These are phyloP conservation scores for Monosporozyma yasuniensis DNA, from an alignment of 805 yeast genomes.

Conservation along the genomic window DNA sequence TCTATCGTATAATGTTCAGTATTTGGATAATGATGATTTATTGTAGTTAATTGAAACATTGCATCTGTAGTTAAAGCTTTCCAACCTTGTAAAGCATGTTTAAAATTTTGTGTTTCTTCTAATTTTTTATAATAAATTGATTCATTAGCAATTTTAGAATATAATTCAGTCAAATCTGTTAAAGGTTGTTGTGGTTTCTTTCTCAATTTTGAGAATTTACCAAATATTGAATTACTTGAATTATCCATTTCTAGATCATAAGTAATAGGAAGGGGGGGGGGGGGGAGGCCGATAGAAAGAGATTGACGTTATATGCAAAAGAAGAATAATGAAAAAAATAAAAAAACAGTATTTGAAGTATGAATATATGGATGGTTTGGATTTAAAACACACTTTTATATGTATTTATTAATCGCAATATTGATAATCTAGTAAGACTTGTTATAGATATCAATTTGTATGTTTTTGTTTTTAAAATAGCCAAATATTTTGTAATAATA, in stretches of 20 bases:
- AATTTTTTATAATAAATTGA: conserved; percentile 48
- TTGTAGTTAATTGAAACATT: conserved; percentile 43
- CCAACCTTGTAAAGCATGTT: conserved; percentile 64
- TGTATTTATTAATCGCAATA: too few relatives aligned
- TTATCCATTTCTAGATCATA: conserved; percentile 7
- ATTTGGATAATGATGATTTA: conserved; percentile 37
- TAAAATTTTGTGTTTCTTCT: conserved; percentile 46
- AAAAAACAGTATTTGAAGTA: too few relatives aligned
- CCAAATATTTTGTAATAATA: too few relatives aligned
- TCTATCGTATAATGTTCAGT: conserved; percentile 34
- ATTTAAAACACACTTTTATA: too few relatives aligned
- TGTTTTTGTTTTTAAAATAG: too few relatives aligned
- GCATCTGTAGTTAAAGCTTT: conserved; percentile 57
- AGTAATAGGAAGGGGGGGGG: background rate
- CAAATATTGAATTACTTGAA: conserved; percentile 6
- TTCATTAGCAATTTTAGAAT: conserved; percentile 52
- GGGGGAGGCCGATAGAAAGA: too few relatives aligned
- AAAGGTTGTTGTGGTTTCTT: conserved; percentile 52
- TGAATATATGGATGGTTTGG: too few relatives aligned
- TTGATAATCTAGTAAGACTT: too few relatives aligned
- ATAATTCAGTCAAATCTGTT: conserved; percentile 51
- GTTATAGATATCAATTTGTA: too few relatives aligned
- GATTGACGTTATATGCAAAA: background rate
- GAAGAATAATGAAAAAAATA: too few relatives aligned
- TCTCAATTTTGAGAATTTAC: conserved; percentile 30